Conservation (phyloP, 768 basidiomycete species). For the Kondoa malvinella region DNA sequence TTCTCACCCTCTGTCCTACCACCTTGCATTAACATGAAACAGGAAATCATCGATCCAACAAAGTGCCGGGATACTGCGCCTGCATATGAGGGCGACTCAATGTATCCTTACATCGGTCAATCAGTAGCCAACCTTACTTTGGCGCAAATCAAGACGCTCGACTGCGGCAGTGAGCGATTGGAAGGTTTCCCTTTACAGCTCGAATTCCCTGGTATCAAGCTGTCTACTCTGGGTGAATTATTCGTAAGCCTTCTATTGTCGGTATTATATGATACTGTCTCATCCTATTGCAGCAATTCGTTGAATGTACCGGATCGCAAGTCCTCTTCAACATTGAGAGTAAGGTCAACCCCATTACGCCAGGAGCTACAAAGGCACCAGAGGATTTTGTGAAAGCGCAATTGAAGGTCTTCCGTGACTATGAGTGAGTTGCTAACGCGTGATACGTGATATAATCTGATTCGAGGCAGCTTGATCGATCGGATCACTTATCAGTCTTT, state of each 20-base stretch:
- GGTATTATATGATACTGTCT: not conserved
- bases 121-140: conserved; percentile 20
- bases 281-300: no score
- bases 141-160: conserved; percentile 20
- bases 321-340: conserved; percentile 21
- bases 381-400: conserved; percentile 16
- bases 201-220: conserved; percentile 12
- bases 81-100: conserved; percentile 7
- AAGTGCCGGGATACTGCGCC: conserved; percentile 18
- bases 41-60: conserved; percentile 6
- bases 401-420: not conserved
- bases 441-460: not conserved
- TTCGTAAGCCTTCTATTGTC: conserved; percentile 10
- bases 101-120: conserved; percentile 16
- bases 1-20: not conserved
- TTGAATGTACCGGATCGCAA: conserved; percentile 9
- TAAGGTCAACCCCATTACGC: conserved; percentile 13
- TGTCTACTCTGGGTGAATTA: conserved; percentile 14
- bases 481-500: conserved; percentile 20
- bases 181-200: conserved; percentile 13
- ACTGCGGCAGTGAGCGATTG: conserved; percentile 8
- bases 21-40: not conserved
- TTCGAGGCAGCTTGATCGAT: not conserved
- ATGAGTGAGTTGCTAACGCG: conserved; percentile 2
- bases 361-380: conserved; percentile 9